Conservation (phyloP, 202 grass and related monocot genomes). For the Digitaria exilis region DNA sequence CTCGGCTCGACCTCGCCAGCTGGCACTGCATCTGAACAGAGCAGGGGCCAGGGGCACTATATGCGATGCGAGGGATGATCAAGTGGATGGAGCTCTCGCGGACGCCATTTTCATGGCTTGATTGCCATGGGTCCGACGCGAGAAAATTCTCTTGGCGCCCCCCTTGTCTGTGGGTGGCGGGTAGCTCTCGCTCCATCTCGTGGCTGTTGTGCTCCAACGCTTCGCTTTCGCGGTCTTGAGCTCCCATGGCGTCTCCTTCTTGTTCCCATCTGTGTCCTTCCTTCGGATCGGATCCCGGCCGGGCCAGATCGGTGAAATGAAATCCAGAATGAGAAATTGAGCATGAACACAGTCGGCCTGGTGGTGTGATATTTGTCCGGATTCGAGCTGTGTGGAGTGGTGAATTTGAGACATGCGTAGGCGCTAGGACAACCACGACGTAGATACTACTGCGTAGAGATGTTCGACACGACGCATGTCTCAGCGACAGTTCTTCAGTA, state of each 20-base stretch:
- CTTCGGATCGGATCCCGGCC: background rate
- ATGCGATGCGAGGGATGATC: background rate
- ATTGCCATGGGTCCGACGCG: constrained; percentile 1
- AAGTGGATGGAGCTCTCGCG: background rate
- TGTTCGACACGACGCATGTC: background rate
- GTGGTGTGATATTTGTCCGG: background rate
- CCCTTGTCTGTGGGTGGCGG: background rate
- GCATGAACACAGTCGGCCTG: background rate
- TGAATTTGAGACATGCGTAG: background rate
- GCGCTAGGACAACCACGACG: too few relatives aligned
- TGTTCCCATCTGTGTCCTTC: background rate
- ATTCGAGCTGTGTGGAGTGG: background rate
- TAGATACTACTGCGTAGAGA: background rate
- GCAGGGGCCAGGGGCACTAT: too few relatives aligned
- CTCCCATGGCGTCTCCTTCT: background rate
- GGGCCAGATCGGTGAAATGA: background rate
- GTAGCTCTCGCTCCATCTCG: background rate
- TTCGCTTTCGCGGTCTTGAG: background rate
- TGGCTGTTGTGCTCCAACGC: background rate
- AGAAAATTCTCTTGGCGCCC: background rate
- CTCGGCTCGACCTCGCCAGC: background rate
- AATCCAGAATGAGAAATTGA: background rate
- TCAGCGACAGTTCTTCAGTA: too few relatives aligned
- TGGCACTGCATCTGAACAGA: background rate
- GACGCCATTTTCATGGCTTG: constrained; percentile 1